phyloP scores from a whole-genome alignment of 441 rosid species.

The Kokia cookei region DNA sequence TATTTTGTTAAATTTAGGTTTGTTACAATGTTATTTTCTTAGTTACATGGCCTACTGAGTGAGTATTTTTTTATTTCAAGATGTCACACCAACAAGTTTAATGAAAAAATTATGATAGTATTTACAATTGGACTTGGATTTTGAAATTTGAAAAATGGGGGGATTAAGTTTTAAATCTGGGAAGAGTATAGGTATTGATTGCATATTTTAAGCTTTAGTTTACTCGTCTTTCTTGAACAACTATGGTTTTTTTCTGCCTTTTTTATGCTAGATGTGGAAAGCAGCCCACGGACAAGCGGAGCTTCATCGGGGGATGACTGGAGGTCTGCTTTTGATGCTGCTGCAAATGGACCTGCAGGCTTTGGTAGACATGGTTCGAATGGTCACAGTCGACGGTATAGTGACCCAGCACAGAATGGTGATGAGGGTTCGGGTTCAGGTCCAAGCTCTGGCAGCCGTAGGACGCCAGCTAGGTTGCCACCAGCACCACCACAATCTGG shows the following conservation, averaged over 20 bases:
- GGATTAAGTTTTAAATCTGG: too few species aligned
- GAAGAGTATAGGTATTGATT: too few species aligned
- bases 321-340: constrained; percentile 93
- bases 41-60: too few species aligned
- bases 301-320: constrained; percentile 77
- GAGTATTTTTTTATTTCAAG: too few species aligned
- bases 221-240: neutral
- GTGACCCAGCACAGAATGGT: constrained; percentile 84
- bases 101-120: too few species aligned
- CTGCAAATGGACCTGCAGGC: constrained; percentile 59
- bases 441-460: constrained; percentile 56
- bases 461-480: constrained; percentile 81
- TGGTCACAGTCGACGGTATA: constrained; percentile 71
- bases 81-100: too few species aligned
- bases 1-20: too few species aligned
- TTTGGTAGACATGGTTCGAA: constrained; percentile 45
- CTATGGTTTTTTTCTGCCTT: neutral
- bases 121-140: too few species aligned
- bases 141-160: too few species aligned
- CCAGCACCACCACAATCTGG: constrained; percentile 89
- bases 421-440: constrained; percentile 40
- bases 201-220: neutral
- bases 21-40: too few species aligned
- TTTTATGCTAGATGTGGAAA: constrained; percentile 43
- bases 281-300: constrained; percentile 66